Base-by-base conservation (phyloP, 805 yeast genomes). In the Saccharomycopsis fodiens region DNA sequence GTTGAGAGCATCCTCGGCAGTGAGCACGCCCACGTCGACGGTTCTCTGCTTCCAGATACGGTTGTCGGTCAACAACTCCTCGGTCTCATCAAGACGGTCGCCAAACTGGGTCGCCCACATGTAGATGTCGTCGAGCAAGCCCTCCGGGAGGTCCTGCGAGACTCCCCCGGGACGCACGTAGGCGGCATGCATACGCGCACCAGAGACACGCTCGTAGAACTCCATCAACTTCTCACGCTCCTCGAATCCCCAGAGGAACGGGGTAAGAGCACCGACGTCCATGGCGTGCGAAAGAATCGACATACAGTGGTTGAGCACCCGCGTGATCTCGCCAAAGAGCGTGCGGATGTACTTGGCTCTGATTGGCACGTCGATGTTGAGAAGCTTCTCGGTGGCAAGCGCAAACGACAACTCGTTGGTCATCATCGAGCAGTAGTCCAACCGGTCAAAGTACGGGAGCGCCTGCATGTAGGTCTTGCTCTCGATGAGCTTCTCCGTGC, bases 71-170 rank as follows among this genome's bases (percentile, higher is more conserved):
- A 82, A 73, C 68, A 86, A 74, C 67, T 86, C 95, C 69, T 86
- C 95, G 52, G 84, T 80, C 66, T 86, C 95, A 64, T 86, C 95
- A 55, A 86, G 67, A 69, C 95, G 78, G 69, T 86, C 95, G 61
- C 95, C 95, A 56, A 86, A 86, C 70, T 86, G 95, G 20, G 95
- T 86, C 46, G 95, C 94, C 95, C 95, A 86, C 91, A 85, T 85
- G 66, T 84, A 86, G 54, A 86, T 86, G 62, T 86, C 95, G 64
- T 86, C 95, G 57, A 86, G 74, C 59, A 86, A 64, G 43, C 95
- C 95, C 35, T 77, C 81, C 21, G 95, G 95, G 50, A 86, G 65
- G 67, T 86, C 95, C 66, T 83, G 94, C 17, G 91, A 69, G 16
- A 86, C 95, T 59, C 95, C 95, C 58, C 95, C 95, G 45, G 95